Conservation (phyloP, 83 land plant species). For the Picea abies region DNA sequence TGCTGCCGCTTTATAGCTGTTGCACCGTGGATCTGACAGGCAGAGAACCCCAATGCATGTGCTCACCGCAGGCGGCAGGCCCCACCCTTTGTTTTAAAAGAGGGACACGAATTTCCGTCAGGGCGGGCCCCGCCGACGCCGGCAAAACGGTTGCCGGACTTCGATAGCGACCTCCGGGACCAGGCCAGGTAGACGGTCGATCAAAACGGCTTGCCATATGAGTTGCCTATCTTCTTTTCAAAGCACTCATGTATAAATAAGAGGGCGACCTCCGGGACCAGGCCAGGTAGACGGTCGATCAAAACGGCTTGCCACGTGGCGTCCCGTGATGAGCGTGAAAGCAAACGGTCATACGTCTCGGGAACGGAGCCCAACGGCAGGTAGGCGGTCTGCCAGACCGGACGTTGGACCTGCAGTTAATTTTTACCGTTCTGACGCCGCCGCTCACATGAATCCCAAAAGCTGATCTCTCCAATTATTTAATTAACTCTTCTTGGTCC, state of each 20-base stretch:
- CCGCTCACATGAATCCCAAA: not conserved
- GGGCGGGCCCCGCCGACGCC: constrained; percentile 7
- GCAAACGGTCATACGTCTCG: constrained; percentile 8
- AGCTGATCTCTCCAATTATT: not conserved
- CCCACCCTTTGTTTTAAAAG: no score
- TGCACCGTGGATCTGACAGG: no score
- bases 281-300: not conserved
- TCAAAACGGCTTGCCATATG: no score
- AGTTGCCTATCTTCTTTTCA: no score
- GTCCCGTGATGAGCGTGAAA: not conserved
- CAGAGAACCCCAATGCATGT: no score
- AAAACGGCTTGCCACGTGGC: constrained; percentile 3
- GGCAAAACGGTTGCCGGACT: constrained; percentile 8
- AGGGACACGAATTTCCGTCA: no score
- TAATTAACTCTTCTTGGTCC: not conserved
- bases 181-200: no score
- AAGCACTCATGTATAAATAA: no score
- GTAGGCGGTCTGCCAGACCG: not conserved
- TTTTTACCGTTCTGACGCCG: constrained; percentile 10
- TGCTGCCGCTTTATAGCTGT: no score
- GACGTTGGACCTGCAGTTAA: not conserved
- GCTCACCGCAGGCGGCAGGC: no score
- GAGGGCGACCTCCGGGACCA: not conserved
- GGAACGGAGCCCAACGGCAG: no score
- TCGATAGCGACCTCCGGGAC: not conserved